Evolutionary conservation across 1,284 basidiomycete species (phyloP), one percentile per base, ranked within the genome.

Genomic region (Papiliotrema laurentii): DNA sequence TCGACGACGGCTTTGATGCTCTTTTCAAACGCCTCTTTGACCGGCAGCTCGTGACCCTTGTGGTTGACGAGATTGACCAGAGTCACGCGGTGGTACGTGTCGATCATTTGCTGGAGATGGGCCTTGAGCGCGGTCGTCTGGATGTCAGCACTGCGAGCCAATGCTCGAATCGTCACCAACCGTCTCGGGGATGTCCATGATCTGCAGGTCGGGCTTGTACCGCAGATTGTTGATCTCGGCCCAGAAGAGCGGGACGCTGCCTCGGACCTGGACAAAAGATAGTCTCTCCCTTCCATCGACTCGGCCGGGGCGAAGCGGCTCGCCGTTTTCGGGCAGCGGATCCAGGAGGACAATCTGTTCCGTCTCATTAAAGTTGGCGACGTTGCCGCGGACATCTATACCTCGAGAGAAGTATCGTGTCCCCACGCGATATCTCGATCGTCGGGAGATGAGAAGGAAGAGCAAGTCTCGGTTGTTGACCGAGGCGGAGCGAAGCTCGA

Each of bases 391-490:
- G 28, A 81, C 75, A 69, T 98, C 91, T 61, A 98, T 81, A 14
- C 96, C 96, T 48, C 96, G 85, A 21, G 90, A 83, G 76, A 98
- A 97, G 79, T 97, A 98, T 42, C 96, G 87, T 3, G 96, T 97
- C 0, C 96, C 96, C 25, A 93, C 89, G 46, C 94, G 84, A 77
- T 87, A 87, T 31, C 96, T 86, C 24, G 90, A 94, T 49, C 94
- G 86, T 35, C 96, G 84, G 57, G 91, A 90, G 59, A 98, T 86
- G 59, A 99, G 83, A 59, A 84, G 86, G 60, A 97, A 80, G 36
- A 89, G 83, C 64, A 98, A 80, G 54, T 86, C 82, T 53, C 84
- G 84, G 22, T 85, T 84, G 66, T 90, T 86, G 62, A 97, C 79
- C 50, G 81, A 80, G 19, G 84, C 79, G 3, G 83, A 80, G 37